Evolutionary conservation across 352 stramenopile genomes (phyloP), one percentile per base, ranked within the genome.

Genomic region (Saprolegnia parasitica): DNA sequence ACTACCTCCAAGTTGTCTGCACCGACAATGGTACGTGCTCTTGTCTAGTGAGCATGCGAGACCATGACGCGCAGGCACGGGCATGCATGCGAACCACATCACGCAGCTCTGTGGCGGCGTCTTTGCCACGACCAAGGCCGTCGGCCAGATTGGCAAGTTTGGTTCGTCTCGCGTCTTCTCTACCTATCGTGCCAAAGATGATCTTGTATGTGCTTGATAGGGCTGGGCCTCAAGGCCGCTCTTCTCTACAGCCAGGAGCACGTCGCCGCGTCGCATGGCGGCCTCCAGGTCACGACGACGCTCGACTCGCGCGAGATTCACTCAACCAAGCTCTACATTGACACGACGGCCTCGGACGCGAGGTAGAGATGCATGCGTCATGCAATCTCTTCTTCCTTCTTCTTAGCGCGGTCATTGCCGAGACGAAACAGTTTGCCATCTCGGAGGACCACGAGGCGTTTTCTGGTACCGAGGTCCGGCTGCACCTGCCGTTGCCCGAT

Each of bases 401-500:
- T 23, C 15, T 18, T 58, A 68, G 62, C 1, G 84, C 86, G 1
- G 73, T 89, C 4, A 74, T 92, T 40, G 80, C 89, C 72, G 76
- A 77, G 29, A 75, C 90, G 9, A 63, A 75, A 0, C 79, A 87
- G 45, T 94, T 90, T 52, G 67, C 76, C 0, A 73, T 94, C 4
- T 61, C 80, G 56, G 84, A 90, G 73, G 65, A 67, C 4, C 84
- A 93, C 42, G 71, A 84, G 13, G 65, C 78, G 35, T 92, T 94
- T 57, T 92, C 86, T 3, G 86, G 86, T 15, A 94, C 86, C 9
- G 84, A 94, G 55, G 89, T 94, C 78, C 76, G 81, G 9, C 65
- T 94, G 37, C 76, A 76, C 11, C 73, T 94, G 32, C 84, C 86
- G 21, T 78, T 62, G 54, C 81, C 84, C 46, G 57, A 71, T 6